These are phyloP conservation scores for Onygenales sp. DNA, from an alignment of 2,329 filamentous ascomycete species.

Conservation along the genomic window DNA sequence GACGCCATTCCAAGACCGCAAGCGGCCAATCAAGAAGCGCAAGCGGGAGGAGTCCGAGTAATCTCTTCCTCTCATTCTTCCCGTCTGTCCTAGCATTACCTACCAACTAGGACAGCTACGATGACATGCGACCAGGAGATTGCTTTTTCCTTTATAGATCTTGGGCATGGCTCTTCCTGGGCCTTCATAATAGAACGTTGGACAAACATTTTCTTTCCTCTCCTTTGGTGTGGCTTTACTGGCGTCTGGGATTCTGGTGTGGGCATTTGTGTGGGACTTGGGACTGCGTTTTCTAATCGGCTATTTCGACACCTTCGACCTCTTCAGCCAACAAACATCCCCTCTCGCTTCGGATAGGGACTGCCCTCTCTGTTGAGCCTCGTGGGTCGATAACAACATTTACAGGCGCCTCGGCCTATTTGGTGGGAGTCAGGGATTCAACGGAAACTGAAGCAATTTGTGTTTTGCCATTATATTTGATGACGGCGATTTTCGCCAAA, in stretches of 20 bases:
- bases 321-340: too few species aligned
- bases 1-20: slow-evolving; percentile 28
- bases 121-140: slow-evolving; percentile 32
- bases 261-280: not conserved
- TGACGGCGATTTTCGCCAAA: not conserved
- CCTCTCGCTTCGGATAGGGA: too few species aligned
- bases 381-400: not conserved
- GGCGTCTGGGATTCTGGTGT: not conserved
- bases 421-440: not conserved
- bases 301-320: not conserved
- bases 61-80: slow-evolving; percentile 4
- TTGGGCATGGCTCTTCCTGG: not conserved
- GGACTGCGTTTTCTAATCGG: not conserved
- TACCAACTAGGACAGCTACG: slow-evolving; percentile 14
- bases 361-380: not conserved
- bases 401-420: not conserved
- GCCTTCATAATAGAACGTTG: too few species aligned
- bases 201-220: slow-evolving; percentile 3
- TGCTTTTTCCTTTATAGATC: slow-evolving; percentile 13
- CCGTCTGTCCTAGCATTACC: slow-evolving; percentile 5
- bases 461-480: not conserved
- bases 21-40: slow-evolving; percentile 62
- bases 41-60: slow-evolving; percentile 49
- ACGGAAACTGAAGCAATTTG: not conserved
- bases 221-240: not conserved